Conservation (phyloP, 257 asterid species). For the Paulownia fortunei region DNA sequence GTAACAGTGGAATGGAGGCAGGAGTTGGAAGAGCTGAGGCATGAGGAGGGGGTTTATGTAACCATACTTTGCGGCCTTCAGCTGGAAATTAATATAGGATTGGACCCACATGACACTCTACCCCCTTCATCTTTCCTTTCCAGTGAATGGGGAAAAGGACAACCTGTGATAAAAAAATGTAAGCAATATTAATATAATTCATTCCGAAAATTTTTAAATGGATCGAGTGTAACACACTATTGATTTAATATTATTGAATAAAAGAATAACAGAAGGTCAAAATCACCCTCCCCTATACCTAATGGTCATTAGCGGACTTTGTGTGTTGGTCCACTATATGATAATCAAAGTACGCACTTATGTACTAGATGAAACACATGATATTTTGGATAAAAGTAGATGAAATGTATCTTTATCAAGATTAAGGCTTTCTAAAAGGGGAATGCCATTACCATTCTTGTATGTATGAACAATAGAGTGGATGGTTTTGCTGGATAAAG, state of each 20-base stretch:
- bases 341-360: too few species aligned
- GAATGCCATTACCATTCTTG: slow-evolving; percentile 19
- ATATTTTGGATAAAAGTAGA: slow-evolving; percentile 6
- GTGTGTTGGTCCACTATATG: too few species aligned
- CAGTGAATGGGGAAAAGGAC: slow-evolving; percentile 15
- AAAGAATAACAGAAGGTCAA: too few species aligned
- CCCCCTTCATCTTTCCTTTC: slow-evolving; percentile 30
- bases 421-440: slow-evolving; percentile 24
- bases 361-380: too few species aligned
- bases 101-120: slow-evolving; percentile 57
- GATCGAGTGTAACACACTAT: not conserved
- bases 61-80: slow-evolving; percentile 65
- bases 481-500: not conserved
- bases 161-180: not conserved
- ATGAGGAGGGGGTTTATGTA: slow-evolving; percentile 47
- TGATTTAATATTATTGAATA: too few species aligned
- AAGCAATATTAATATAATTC: not conserved
- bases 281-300: too few species aligned
- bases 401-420: slow-evolving; percentile 44
- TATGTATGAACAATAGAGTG: not conserved
- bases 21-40: slow-evolving; percentile 9
- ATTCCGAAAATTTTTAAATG: not conserved
- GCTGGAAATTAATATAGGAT: slow-evolving; percentile 47
- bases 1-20: slow-evolving; percentile 7
- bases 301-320: too few species aligned